Evolutionary conservation across 1,284 basidiomycete species (phyloP).

Genomic region (Cutaneotrichosporon cutaneum): DNA sequence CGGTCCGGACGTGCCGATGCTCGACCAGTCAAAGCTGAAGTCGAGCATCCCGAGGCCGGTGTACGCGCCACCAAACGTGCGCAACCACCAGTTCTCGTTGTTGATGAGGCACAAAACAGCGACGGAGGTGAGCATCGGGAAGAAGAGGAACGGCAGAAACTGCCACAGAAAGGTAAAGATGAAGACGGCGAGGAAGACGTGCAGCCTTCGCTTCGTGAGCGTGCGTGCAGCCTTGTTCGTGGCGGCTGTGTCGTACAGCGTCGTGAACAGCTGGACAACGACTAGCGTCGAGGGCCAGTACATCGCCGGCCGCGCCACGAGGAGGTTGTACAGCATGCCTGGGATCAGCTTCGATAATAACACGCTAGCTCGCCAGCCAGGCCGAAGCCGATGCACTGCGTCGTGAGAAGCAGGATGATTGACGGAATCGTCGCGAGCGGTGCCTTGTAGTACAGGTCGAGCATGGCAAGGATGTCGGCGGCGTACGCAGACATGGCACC

Average conservation of each 20-base stretch:
- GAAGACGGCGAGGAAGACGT: slow-evolving; percentile 55
- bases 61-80: slow-evolving; percentile 56
- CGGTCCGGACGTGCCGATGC: slow-evolving; percentile 54
- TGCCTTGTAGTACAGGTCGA: slow-evolving; percentile 54
- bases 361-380: slow-evolving; percentile 54
- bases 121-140: slow-evolving; percentile 56
- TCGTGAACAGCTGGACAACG: slow-evolving; percentile 56
- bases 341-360: slow-evolving; percentile 1
- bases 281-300: slow-evolving; percentile 57
- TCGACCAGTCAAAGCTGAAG: slow-evolving; percentile 57
- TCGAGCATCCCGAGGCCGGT: slow-evolving; percentile 56
- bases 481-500: slow-evolving; percentile 54
- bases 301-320: slow-evolving; percentile 50
- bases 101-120: slow-evolving; percentile 56
- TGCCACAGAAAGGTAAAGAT: slow-evolving; percentile 53
- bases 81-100: slow-evolving; percentile 51
- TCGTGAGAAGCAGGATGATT: slow-evolving; percentile 59
- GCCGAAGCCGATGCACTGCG: slow-evolving; percentile 59
- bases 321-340: slow-evolving; percentile 52
- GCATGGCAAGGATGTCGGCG: slow-evolving; percentile 55
- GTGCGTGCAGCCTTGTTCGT: slow-evolving; percentile 24
- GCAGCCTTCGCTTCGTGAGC: slow-evolving; percentile 50
- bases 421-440: slow-evolving; percentile 48
- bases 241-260: slow-evolving; percentile 48
- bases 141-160: slow-evolving; percentile 56